Percentiles rank a stretch among this genome's conserved stretches.
These are phyloP conservation scores for Neoboletus brunneissimus DNA, from an alignment of 768 basidiomycete genomes.

Conservation along the genomic window DNA sequence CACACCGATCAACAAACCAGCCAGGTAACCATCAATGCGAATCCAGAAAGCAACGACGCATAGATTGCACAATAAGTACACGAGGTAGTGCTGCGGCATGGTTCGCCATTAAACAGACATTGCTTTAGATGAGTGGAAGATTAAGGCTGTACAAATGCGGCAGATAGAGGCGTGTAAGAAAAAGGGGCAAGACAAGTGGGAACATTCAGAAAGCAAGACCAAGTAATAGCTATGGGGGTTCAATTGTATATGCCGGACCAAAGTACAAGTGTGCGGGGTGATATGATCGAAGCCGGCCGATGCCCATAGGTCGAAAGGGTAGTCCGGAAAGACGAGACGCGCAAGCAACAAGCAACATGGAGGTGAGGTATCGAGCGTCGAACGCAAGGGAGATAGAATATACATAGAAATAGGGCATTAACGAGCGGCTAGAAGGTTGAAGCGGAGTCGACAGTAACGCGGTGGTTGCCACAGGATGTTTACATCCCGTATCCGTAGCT, in stretches of 20 bases:
- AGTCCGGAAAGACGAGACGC: conserved; percentile 38
- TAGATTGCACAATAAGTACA: conserved; percentile 43
- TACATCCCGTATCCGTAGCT: conserved; percentile 81
- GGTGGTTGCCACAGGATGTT: conserved; percentile 26
- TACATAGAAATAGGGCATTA: conserved; percentile 39
- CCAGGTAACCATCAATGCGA: not conserved
- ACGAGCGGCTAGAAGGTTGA: conserved; percentile 21
- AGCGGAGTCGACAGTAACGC: conserved; percentile 27
- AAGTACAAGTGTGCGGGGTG: conserved; percentile 65
- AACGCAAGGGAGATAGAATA: conserved; percentile 36
- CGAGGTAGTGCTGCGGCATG: conserved; percentile 36
- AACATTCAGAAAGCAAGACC: conserved; percentile 38
- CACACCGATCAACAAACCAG: not conserved
- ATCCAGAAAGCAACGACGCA: conserved; percentile 29
- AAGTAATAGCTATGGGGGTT: conserved; percentile 36
- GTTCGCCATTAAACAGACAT: conserved; percentile 40
- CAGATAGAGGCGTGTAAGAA: conserved; percentile 36
- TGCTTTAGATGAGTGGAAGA: conserved; percentile 39
- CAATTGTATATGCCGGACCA: conserved; percentile 56
- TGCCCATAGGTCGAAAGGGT: conserved; percentile 35
- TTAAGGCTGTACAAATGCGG: conserved; percentile 44
- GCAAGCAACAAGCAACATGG: conserved; percentile 33
- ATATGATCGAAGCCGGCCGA: conserved; percentile 44
- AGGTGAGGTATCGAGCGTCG: conserved; percentile 36
- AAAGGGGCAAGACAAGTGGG: conserved; percentile 22